Base-by-base conservation (phyloP, 306 rosid genomes). In the Gastrolobium villosum region DNA sequence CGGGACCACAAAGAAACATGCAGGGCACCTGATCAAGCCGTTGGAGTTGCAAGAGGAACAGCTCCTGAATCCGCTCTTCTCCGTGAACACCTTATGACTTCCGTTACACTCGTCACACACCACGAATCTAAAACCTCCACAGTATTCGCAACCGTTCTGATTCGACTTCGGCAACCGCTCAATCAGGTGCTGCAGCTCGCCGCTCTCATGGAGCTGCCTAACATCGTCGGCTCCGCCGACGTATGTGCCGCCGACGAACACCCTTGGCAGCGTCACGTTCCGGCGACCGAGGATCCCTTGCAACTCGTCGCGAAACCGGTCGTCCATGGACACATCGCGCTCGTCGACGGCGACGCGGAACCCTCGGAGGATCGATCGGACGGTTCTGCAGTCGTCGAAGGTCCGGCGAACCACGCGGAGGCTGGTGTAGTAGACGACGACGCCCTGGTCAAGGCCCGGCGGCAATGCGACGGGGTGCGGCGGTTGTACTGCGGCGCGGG, bases 371-470 rank as follows among this genome's bases (percentile, higher is more conserved):
- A 94, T 94, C 2, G 93, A 81, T 73, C 89, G 75, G 70, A 89
- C 96, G 85, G 67, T 32, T 10, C 87, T 81, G 81, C 96, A 90
- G 84, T 92, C 93, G 64, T 92, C 92, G 86, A 82, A 92, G 31
- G 98, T 94, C 34, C 84, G 86, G 77, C 97, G 90, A n/a, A 94
- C 93, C 10, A 92, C 89, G 54, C 96, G 92, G 72, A 94, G 90
- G 84, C 92, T 86, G n/a, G 97, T 94, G 86, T 76, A 82, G 92
- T 89, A 94, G 26, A 92, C 66, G 11, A 92, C 88, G 40, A 92
- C 67, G 15, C 87, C 82, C 3, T 83, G 85, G 35, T 89, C 96
- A 1, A 78, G 68, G 54, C 86, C 89, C 0, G 87, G 90, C 0
- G 87, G 72, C 1, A 72, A 55, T 30, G 64, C 14, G 54, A 28